phyloP scores from a whole-genome alignment of 1,284 basidiomycete species.

The Stereum hirsutum region DNA sequence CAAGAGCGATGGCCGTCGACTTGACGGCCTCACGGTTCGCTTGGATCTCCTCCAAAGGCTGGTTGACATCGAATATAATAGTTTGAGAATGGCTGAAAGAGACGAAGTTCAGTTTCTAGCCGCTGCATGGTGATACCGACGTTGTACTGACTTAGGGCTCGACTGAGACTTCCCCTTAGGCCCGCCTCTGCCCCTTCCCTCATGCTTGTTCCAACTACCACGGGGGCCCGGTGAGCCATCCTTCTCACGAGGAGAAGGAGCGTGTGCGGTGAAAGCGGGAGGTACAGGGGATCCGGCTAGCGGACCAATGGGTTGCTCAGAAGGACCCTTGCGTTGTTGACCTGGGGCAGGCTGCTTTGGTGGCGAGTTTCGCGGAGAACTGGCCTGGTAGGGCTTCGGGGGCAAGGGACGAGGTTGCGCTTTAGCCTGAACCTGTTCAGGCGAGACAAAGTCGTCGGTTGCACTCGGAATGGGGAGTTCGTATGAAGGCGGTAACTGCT shows the following conservation, averaged over 20 bases:
- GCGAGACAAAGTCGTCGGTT: slow-evolving; percentile 40
- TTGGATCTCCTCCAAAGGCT: slow-evolving; percentile 60
- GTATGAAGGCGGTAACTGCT: slow-evolving; percentile 26
- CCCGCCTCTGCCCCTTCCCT: slow-evolving; percentile 28
- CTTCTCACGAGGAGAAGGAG: slow-evolving; percentile 54
- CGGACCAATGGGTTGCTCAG: slow-evolving; percentile 29
- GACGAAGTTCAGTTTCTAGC: slow-evolving; percentile 15
- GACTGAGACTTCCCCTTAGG: slow-evolving; percentile 38
- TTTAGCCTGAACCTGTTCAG: slow-evolving; percentile 31
- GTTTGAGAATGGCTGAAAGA: slow-evolving; percentile 51
- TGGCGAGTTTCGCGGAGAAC: slow-evolving; percentile 56
- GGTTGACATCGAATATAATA: slow-evolving; percentile 68
- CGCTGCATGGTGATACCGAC: background rate
- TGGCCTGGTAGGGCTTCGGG: slow-evolving; percentile 37
- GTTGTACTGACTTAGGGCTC: slow-evolving; percentile 39
- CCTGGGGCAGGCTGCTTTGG: slow-evolving; percentile 39
- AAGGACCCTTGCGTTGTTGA: slow-evolving; percentile 18
- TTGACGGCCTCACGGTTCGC: slow-evolving; percentile 64
- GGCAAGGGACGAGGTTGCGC: slow-evolving; percentile 42
- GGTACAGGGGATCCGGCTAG: slow-evolving; percentile 32
- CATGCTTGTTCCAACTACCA: slow-evolving; percentile 27
- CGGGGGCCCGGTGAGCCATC: slow-evolving; percentile 60
- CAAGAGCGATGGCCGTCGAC: slow-evolving; percentile 75
- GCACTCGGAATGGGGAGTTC: slow-evolving; percentile 32
- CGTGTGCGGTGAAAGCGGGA: slow-evolving; percentile 28